Conservation (phyloP, 306 rosid genomes). For the Luffa acutangula region DNA sequence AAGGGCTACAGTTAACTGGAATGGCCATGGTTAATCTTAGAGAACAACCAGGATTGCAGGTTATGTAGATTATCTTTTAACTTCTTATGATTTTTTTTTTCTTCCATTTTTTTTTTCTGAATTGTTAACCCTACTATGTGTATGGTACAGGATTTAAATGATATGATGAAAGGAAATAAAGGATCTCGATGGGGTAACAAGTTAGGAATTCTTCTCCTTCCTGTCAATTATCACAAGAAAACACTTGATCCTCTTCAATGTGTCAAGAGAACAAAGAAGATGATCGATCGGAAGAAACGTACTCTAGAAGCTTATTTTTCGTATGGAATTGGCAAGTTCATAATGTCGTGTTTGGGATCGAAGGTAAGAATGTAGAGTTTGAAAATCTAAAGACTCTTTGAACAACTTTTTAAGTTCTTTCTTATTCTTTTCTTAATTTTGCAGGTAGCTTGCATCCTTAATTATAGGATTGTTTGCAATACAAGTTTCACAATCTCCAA, state of each 20-base stretch:
- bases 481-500: slow-evolving; percentile 77
- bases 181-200: slow-evolving; percentile 79
- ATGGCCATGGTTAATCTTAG: slow-evolving; percentile 73
- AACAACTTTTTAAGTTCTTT: too few species aligned
- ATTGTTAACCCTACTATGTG: neutral
- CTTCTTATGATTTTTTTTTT: too few species aligned
- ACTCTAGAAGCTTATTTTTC: slow-evolving; percentile 54
- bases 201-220: slow-evolving; percentile 59
- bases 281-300: slow-evolving; percentile 61
- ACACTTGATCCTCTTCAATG: slow-evolving; percentile 35
- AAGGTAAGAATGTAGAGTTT: slow-evolving; percentile 26
- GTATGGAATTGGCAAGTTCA: slow-evolving; percentile 32
- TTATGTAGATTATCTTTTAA: neutral
- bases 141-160: slow-evolving; percentile 40
- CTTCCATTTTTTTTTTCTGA: neutral
- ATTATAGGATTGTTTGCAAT: slow-evolving; percentile 60
- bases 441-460: slow-evolving; percentile 57
- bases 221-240: slow-evolving; percentile 42
- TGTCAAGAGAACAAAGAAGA: slow-evolving; percentile 56
- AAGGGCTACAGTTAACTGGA: slow-evolving; percentile 78
- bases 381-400: neutral
- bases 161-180: slow-evolving; percentile 50
- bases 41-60: slow-evolving; percentile 65
- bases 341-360: slow-evolving; percentile 58
- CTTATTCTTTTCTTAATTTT: neutral